Conservation (phyloP, 208 protist species). For the Endotrypanum monterogeii region DNA sequence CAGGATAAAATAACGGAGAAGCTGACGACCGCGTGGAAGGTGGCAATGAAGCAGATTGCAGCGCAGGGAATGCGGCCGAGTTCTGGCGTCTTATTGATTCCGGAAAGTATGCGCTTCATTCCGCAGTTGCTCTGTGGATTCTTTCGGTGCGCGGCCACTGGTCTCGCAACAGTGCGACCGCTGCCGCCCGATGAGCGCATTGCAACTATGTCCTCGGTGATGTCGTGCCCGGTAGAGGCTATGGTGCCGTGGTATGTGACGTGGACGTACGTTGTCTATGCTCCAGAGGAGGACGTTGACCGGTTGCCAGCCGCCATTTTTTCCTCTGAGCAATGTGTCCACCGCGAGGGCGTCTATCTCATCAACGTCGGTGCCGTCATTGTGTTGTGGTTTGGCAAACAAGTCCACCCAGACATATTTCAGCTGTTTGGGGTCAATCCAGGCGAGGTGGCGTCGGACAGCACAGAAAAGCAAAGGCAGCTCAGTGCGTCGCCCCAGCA, state of each 20-base stretch:
- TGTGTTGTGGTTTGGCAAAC: slow-evolving; percentile 78
- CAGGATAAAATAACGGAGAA: slow-evolving; percentile 62
- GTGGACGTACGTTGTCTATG: slow-evolving; percentile 79
- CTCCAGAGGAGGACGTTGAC: slow-evolving; percentile 45
- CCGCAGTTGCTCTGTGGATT: slow-evolving; percentile 82
- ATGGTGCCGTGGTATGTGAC: slow-evolving; percentile 69
- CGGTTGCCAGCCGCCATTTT: slow-evolving; percentile 59
- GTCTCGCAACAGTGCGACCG: slow-evolving; percentile 38
- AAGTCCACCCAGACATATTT: slow-evolving; percentile 42
- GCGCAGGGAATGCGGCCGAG: slow-evolving; percentile 38
- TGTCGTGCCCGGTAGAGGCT: slow-evolving; percentile 62
- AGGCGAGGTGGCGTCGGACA: slow-evolving; percentile 23
- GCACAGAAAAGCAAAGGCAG: slow-evolving; percentile 14
- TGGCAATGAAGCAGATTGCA: slow-evolving; percentile 48
- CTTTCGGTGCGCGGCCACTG: slow-evolving; percentile 62
- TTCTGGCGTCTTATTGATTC: slow-evolving; percentile 58
- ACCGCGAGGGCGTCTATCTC: slow-evolving; percentile 61
- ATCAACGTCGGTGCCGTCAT: slow-evolving; percentile 57
- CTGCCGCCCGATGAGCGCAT: slow-evolving; percentile 74
- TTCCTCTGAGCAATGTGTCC: slow-evolving; percentile 61
- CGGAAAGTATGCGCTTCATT: slow-evolving; percentile 76
- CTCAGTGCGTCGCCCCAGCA: slow-evolving; percentile 47
- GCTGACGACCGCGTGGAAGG: slow-evolving; percentile 51
- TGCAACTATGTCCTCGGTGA: slow-evolving; percentile 72
- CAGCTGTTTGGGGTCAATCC: slow-evolving; percentile 46